Conservation (phyloP, 495 filamentous ascomycete species). For the Physcia stellaris region DNA sequence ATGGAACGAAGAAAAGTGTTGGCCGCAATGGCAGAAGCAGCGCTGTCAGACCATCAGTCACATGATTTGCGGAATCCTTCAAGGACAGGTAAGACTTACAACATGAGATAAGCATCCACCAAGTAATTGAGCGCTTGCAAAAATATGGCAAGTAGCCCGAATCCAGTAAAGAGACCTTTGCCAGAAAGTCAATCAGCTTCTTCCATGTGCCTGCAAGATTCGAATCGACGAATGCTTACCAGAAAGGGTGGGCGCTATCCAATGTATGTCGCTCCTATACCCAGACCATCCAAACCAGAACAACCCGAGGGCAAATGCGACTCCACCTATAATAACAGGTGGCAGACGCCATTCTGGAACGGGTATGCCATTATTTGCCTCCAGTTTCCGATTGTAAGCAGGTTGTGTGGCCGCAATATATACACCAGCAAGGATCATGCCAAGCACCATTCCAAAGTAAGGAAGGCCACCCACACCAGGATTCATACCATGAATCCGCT, state of each 20-base stretch:
- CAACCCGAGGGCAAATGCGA: slow-evolving; percentile 58
- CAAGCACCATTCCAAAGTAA: slow-evolving; percentile 69
- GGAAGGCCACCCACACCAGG: slow-evolving; percentile 58
- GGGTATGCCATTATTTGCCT: slow-evolving; percentile 57
- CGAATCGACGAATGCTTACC: no score
- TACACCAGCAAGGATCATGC: slow-evolving; percentile 53
- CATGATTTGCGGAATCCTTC: slow-evolving; percentile 1
- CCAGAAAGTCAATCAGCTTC: no score
- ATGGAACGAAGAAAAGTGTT: slow-evolving; percentile 80
- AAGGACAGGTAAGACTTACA: slow-evolving; percentile 33
- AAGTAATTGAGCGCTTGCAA: slow-evolving; percentile 77
- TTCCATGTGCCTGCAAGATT: no score
- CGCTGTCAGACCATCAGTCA: slow-evolving; percentile 23
- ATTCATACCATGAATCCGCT: slow-evolving; percentile 52
- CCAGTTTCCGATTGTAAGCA: slow-evolving; percentile 46
- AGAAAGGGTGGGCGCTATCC: slow-evolving; percentile 68
- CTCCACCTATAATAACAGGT: slow-evolving; percentile 61
- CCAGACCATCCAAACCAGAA: slow-evolving; percentile 84
- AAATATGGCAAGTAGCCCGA: slow-evolving; percentile 67
- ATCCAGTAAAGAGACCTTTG: slow-evolving; percentile 42
- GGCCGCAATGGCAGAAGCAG: slow-evolving; percentile 75
- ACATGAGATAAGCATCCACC: slow-evolving; percentile 79
- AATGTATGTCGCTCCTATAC: slow-evolving; percentile 53
- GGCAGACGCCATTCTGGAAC: slow-evolving; percentile 82
- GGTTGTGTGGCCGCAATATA: slow-evolving; percentile 54